These are phyloP conservation scores for Colletotrichum cuscutae DNA, from an alignment of 2,329 filamentous ascomycete species.

Conservation along the genomic window DNA sequence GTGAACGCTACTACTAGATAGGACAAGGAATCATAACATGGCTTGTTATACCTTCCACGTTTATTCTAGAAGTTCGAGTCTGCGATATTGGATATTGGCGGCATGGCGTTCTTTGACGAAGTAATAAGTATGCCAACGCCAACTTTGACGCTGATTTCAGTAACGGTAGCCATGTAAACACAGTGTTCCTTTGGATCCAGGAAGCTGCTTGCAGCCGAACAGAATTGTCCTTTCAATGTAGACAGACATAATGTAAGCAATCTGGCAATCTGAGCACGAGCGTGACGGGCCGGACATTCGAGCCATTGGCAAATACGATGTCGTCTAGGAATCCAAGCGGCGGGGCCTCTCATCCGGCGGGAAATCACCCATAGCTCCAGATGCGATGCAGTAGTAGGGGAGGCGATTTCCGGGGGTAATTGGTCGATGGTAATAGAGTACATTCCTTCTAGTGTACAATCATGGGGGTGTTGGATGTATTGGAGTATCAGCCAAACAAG, in stretches of 20 bases:
- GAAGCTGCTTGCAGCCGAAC: too few species aligned
- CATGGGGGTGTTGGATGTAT: too few species aligned
- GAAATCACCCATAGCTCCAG: conserved; percentile 26
- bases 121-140: neutral
- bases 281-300: conserved; percentile 3
- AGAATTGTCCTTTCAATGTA: neutral
- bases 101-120: neutral
- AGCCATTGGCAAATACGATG: conserved; percentile 30
- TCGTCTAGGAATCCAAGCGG: conserved; percentile 31
- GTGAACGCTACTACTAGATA: neutral
- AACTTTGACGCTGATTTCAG: neutral
- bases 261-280: neutral
- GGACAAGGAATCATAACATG: neutral
- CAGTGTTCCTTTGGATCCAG: too few species aligned
- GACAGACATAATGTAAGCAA: neutral
- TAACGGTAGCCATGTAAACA: too few species aligned
- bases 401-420: neutral
- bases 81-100: neutral
- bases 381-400: conserved; percentile 27
- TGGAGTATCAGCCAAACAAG: neutral
- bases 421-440: neutral
- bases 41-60: neutral
- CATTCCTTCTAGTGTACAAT: neutral
- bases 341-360: conserved; percentile 23
- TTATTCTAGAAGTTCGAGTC: neutral